Evolutionary conservation across 345 rosid genomes (phyloP), one percentile per base, ranked within the genome.

Genomic region (Eucalyptus erythrocorys): DNA sequence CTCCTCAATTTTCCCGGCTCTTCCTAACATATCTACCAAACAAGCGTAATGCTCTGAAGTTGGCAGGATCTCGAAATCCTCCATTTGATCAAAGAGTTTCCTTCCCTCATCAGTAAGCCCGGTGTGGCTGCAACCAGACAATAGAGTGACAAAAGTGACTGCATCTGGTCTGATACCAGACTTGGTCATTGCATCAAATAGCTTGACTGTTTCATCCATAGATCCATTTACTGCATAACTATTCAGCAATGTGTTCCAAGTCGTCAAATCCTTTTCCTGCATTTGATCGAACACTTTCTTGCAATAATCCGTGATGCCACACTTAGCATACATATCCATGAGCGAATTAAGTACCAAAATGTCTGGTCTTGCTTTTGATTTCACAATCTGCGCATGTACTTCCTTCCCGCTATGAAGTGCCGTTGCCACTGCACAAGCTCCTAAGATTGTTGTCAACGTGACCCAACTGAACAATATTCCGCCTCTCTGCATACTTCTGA

Each of bases 181-280:
- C 89, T 76, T 90, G 87, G 91, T 87, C 94, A 96, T 94, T 89
- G 89, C 88, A 68, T 95, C 89, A 91, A 95, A 95, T 66, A 95
- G 88, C 68, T 91, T 90, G 82, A 93, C 59, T 40, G 94, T 96
- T 91, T 95, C 96, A 68, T 90, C 91, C 57, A 94, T 91, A 86
- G 94, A 93, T 88, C 98, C 97, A 87, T 96, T 96, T 93, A 96
- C 93, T 43, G 96, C 94, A 89, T 93, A 95, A 88, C 99, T 95
- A 85, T 92, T 93, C 90, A 97, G 86, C 87, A 95, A 87, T 6
- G 97, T 93, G 91, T 97, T 97, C 99, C 99, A 97, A 88, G 94
- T 93, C 26, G 93, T 96, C 87, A 93, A 90, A 91, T 97, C 95
- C 91, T 90, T 96, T 51, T 80, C 89, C 47, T 92, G 91, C 94